Conservation (phyloP, 805 yeast genomes). For the Metschnikowia dekortorum region DNA sequence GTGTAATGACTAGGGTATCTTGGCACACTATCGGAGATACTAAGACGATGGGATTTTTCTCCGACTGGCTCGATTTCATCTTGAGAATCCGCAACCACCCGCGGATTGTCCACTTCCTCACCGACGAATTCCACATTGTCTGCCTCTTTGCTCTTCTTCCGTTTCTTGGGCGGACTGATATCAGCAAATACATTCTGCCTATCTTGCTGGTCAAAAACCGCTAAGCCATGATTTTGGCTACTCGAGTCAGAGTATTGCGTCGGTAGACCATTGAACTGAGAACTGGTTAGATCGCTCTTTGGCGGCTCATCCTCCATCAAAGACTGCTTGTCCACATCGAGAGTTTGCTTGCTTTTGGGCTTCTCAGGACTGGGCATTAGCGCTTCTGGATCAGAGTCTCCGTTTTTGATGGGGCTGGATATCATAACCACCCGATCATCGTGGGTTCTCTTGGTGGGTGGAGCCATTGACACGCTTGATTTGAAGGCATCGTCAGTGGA, state of each 20-base stretch:
- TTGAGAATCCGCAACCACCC: constrained; percentile 17
- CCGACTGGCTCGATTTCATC: constrained; percentile 18
- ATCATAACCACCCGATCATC: constrained; percentile 6
- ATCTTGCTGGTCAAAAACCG: neutral
- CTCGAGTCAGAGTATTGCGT: constrained; percentile 18
- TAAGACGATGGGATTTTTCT: neutral
- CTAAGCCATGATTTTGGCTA: constrained; percentile 5
- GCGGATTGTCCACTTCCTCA: neutral
- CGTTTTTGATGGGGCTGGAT: constrained; percentile 15
- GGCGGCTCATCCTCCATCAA: neutral
- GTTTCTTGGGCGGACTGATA: neutral
- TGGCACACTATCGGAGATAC: neutral
- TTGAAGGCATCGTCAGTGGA: constrained; percentile 4
- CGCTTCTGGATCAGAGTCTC: neutral
- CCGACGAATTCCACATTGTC: constrained; percentile 1
- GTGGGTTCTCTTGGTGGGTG: neutral
- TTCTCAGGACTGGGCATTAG: neutral
- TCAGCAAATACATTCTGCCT: constrained; percentile 1
- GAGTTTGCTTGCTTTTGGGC: neutral
- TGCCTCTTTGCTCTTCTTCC: neutral
- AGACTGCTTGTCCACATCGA: neutral
- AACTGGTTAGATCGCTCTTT: constrained; percentile 13
- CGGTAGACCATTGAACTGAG: constrained; percentile 19
- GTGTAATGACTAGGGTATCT: constrained; percentile 20
- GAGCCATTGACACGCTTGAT: constrained; percentile 5